Conservation (phyloP, 345 rosid species). For the Ricinus communis region DNA sequence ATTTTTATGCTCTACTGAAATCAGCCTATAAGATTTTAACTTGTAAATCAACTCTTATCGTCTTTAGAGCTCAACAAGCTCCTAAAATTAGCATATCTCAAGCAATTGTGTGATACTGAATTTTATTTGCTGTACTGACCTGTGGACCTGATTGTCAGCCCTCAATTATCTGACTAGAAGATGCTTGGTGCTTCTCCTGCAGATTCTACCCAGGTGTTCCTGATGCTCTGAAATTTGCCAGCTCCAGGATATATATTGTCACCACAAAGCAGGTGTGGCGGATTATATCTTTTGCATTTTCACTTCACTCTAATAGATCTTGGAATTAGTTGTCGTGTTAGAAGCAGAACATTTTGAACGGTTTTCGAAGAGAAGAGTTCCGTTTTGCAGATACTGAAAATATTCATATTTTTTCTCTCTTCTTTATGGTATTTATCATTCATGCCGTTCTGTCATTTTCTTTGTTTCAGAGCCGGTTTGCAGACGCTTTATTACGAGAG, state of each 20-base stretch:
- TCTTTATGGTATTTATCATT: neutral
- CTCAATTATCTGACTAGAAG: conserved; percentile 5
- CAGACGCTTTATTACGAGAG: conserved; percentile 66
- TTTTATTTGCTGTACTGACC: neutral
- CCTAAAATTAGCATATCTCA: neutral
- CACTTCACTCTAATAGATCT: neutral
- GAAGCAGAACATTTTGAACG: neutral
- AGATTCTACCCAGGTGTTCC: conserved; percentile 91
- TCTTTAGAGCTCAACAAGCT: neutral
- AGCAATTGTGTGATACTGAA: neutral
- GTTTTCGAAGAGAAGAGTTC: neutral
- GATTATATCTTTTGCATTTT: conserved; percentile 4
- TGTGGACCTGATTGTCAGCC: conserved; percentile 1
- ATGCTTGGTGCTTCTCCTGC: conserved; percentile 24
- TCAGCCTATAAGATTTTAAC: neutral
- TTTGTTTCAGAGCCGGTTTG: conserved; percentile 65
- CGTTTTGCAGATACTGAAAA: conserved; percentile 5
- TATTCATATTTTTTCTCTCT: neutral
- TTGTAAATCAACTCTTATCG: no score
- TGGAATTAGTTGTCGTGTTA: neutral
- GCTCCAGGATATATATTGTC: conserved; percentile 76
- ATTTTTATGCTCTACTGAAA: neutral
- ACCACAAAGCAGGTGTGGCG: conserved; percentile 77
- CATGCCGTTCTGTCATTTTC: neutral
- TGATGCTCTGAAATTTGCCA: conserved; percentile 77